Evolutionary conservation across 371 early-diverging fungal species (phyloP).

Genomic region (Capillidium heterosporum): DNA sequence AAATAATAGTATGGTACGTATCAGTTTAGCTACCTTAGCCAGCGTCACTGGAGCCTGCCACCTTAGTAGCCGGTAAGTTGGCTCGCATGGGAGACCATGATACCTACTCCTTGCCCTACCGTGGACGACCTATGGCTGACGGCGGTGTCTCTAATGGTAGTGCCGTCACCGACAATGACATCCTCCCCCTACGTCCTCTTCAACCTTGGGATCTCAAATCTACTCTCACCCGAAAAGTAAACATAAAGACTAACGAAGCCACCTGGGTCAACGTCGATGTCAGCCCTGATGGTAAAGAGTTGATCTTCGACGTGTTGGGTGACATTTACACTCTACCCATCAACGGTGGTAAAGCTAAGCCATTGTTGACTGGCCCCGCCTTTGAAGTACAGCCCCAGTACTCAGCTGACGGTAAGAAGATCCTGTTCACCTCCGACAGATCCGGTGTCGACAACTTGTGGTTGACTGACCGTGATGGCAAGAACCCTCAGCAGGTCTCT

Average conservation of each 20-base stretch:
- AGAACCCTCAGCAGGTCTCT: background rate
- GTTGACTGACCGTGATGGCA: background rate
- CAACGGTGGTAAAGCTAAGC: background rate
- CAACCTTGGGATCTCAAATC: background rate
- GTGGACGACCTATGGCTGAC: no score
- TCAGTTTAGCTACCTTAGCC: no score
- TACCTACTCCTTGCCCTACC: no score
- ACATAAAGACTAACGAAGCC: background rate
- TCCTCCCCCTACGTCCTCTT: background rate
- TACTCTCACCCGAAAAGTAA: background rate
- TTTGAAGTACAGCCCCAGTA: background rate
- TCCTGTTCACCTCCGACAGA: background rate
- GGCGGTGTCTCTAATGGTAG: background rate
- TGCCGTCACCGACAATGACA: background rate
- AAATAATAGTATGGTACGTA: no score
- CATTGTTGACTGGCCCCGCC: background rate
- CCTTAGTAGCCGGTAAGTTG: no score
- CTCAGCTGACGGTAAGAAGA: background rate
- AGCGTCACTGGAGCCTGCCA: no score
- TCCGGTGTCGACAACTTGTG: background rate
- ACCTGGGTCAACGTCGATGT: background rate
- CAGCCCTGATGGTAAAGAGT: background rate
- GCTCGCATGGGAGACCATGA: no score
- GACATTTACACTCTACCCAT: background rate
- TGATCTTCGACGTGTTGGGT: background rate